These are phyloP conservation scores for Termitomyces sp. DNA, from an alignment of 768 basidiomycete genomes.

Conservation along the genomic window DNA sequence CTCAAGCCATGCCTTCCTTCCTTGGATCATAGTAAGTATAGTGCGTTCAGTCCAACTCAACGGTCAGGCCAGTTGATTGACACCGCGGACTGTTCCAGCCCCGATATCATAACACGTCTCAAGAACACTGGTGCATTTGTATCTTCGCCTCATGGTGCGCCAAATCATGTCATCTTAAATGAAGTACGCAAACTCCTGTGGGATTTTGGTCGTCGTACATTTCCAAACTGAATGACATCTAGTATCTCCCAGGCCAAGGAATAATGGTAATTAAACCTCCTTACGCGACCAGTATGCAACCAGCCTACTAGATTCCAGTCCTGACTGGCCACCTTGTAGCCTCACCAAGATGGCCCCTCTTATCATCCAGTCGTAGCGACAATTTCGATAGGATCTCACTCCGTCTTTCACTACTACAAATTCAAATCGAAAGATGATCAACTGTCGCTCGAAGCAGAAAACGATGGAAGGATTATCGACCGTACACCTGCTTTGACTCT, in stretches of 20 bases:
- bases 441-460: slow-evolving; percentile 17
- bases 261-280: slow-evolving; percentile 68
- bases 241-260: slow-evolving; percentile 89
- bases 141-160: slow-evolving; percentile 59
- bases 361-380: slow-evolving; percentile 90
- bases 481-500: slow-evolving; percentile 66
- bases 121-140: slow-evolving; percentile 60
- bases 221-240: slow-evolving; percentile 7
- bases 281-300: not conserved
- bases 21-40: slow-evolving; percentile 62
- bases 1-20: slow-evolving; percentile 70
- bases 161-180: slow-evolving; percentile 91
- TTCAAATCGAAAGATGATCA: slow-evolving; percentile 39
- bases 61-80: slow-evolving; percentile 10
- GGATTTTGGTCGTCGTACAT: not conserved
- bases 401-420: slow-evolving; percentile 79
- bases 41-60: not conserved
- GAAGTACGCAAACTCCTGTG: slow-evolving; percentile 47
- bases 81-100: slow-evolving; percentile 43
- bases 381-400: slow-evolving; percentile 83
- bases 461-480: slow-evolving; percentile 55
- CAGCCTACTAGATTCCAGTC: not conserved
- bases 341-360: slow-evolving; percentile 89
- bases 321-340: slow-evolving; percentile 41
- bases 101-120: slow-evolving; percentile 73